These are phyloP conservation scores for Drechslerella stenobrocha DNA, from an alignment of 2,329 filamentous ascomycete species.

Conservation along the genomic window DNA sequence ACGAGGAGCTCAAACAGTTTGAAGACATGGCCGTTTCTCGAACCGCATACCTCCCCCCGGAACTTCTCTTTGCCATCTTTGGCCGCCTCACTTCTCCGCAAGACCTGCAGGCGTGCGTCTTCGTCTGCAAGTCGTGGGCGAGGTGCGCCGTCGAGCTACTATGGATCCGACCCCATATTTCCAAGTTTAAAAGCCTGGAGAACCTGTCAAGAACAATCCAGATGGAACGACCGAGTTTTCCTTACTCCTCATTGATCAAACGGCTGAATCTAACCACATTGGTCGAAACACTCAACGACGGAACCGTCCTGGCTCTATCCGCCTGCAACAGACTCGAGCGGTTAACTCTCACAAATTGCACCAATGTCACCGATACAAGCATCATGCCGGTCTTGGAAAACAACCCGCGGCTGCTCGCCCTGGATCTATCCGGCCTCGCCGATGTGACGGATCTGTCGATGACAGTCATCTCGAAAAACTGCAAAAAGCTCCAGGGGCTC, in stretches of 20 bases:
- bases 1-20: conserved; percentile 51
- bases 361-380: conserved; percentile 78
- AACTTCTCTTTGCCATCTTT: conserved; percentile 93
- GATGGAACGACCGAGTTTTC: conserved; percentile 75
- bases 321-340: conserved; percentile 90
- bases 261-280: conserved; percentile 85
- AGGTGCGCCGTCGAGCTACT: conserved; percentile 87
- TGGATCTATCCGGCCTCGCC: conserved; percentile 83
- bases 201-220: conserved; percentile 79
- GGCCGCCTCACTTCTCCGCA: conserved; percentile 73
- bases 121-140: conserved; percentile 93
- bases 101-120: conserved; percentile 84
- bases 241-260: conserved; percentile 87
- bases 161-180: conserved; percentile 92
- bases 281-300: conserved; percentile 77
- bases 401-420: conserved; percentile 78
- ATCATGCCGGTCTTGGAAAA: conserved; percentile 76
- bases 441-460: conserved; percentile 82
- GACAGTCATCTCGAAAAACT: conserved; percentile 75
- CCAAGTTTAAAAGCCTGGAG: conserved; percentile 77
- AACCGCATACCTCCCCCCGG: conserved; percentile 82
- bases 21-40: conserved; percentile 53
- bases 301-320: conserved; percentile 78
- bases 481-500: conserved; percentile 81
- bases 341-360: conserved; percentile 88